Evolutionary conservation across 2,329 filamentous ascomycete genomes (phyloP), one percentile per base, ranked within the genome.

Genomic region (Nigrospora oryzae): DNA sequence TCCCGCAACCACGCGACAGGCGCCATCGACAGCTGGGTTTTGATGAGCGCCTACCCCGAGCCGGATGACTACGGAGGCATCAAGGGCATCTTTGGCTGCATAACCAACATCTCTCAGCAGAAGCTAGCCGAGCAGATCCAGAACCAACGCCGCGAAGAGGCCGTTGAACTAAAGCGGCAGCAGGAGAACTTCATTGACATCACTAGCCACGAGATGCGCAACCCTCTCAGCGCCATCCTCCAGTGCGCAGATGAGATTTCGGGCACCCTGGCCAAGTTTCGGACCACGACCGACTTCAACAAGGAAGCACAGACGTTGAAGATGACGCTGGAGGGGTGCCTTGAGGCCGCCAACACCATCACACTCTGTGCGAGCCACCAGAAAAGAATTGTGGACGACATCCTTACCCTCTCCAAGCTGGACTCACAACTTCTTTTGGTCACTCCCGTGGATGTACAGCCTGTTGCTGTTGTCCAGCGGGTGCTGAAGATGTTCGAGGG

Each of bases 61-160:
- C 83, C 77, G 55, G 74, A 83, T 49, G 65, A 70, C 1, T 67
- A 77, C 28, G 84, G 83, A 4, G 67, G 69, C 28, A 71, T 89
- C 42, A 87, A 87, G 65, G 80, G 82, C 49, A 83, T 89, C 3
- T 89, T 90, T 53, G 86, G 85, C 43, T 86, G 82, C 56, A 83
- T 94, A 42, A 91, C 87, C 0, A 87, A 94, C 56, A 94, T 95
- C 51, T 89, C 84, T 15, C 79, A 85, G 44, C 86, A 93, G 59
- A 95, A 94, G 61, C 84, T 83, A 72, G 87, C 88, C 1, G 88
- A 94, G 62, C 81, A 83, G 39, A 80, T 89, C 32, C 86, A 94
- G 61, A 87, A 78, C 54, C 75, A 82, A 38, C 81, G 86, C 46
- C 84, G 86, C 56, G 79, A 90, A 56, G 87, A 93, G 59, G 89